A percentile compares a stretch with the other conserved stretches of the same genome.
phyloP scores from a whole-genome alignment of 257 asterid species.

The Dorcoceras hygrometricum region DNA sequence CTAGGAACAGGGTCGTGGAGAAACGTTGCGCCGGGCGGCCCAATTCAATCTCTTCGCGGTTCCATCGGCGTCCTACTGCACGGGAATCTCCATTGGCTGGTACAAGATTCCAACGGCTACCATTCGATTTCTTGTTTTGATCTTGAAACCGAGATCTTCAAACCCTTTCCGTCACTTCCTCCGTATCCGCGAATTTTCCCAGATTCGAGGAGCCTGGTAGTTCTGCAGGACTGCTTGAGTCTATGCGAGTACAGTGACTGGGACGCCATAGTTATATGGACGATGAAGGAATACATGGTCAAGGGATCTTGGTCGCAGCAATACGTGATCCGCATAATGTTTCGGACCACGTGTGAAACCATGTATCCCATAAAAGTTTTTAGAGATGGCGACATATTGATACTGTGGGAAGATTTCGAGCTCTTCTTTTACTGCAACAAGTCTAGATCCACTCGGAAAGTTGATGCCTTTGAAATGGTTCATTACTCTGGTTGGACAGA shows the following conservation, averaged over 20 bases:
- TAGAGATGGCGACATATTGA: conserved; percentile 42
- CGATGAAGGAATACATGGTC: conserved; percentile 49
- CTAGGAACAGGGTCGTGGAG: conserved; percentile 42
- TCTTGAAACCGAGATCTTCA: conserved; percentile 43
- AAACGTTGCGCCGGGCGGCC: conserved; percentile 18
- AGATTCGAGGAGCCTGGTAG: conserved; percentile 37
- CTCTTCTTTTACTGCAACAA: conserved; percentile 30
- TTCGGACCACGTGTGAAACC: not conserved
- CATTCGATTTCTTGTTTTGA: conserved; percentile 52
- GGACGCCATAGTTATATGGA: conserved; percentile 41
- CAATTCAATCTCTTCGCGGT: conserved; percentile 27
- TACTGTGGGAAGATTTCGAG: conserved; percentile 28
- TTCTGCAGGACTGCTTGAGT: conserved; percentile 28
- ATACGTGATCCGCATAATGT: conserved; percentile 24
- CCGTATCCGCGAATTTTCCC: conserved; percentile 29
- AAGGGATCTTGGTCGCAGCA: conserved; percentile 37
- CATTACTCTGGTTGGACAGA: not conserved
- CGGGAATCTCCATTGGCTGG: conserved; percentile 53
- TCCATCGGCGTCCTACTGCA: conserved; percentile 30
- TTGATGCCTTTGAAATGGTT: not conserved
- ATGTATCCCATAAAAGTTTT: conserved; percentile 32
- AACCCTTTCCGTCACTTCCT: conserved; percentile 29
- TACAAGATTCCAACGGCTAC: conserved; percentile 27
- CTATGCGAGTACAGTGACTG: conserved; percentile 38
- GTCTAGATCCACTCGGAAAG: conserved; percentile 14